Evolutionary conservation across 192 early-diverging fungal genomes (phyloP), one percentile per base, ranked within the genome.

Genomic region (Coemansia sp.): DNA sequence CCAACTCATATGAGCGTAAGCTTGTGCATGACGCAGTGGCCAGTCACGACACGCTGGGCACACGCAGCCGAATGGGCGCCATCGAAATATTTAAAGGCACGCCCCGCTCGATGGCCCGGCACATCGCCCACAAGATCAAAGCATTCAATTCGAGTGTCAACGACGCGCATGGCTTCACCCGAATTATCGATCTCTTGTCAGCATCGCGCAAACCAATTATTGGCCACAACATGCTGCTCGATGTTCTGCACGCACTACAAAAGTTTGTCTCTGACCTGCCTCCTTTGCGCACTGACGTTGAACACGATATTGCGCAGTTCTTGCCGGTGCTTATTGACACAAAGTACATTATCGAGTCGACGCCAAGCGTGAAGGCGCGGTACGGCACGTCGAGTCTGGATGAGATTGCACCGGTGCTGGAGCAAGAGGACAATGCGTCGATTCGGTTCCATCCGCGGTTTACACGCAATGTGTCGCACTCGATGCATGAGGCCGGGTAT

Each of bases 401-500:
- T 26, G 78, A 75, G 52, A 68, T 81, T 22, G 65, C 66, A 20
- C 73, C 69, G 11, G 59, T 57, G 66, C 67, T 81, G 20, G 69
- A 74, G 32, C 23, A 57, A 16, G 23, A 45, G 18, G 61, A 24
- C 23, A 20, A 39, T 24, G 50, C 43, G 45, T 22, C 67, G 29
- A 67, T 75, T 43, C 85, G 73, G 14, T 70, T 88, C 61, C 85
- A 81, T 16, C 50, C 79, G 22, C 68, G 54, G 5, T 90, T 87
- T 58, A 71, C 66, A 20, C 67, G 79, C 51, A 84, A 87, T 20
- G 62, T 59, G 32, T 61, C 69, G 13, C 65, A 73, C 1, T 83
- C 73, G 43, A 86, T 86, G 68, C 95, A 98, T 66, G 95, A 98
- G 66, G 95, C 95, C 12, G 95, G 90, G 3, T 98, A 87, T 65